These are phyloP conservation scores for Notholithocarpus densiflorus DNA, from an alignment of 306 rosid genomes.

Conservation along the genomic window DNA sequence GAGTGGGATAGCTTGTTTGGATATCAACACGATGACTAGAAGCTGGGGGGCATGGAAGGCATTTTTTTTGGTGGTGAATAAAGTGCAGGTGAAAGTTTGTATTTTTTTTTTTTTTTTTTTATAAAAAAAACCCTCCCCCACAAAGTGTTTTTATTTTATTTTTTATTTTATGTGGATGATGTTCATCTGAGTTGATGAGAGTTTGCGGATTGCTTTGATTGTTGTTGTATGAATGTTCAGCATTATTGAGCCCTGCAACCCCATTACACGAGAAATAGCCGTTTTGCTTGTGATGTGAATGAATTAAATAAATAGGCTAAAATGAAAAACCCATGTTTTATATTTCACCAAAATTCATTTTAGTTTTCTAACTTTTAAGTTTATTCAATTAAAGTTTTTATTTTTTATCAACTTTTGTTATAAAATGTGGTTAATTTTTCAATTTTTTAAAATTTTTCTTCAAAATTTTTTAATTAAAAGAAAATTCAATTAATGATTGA, in stretches of 20 bases:
- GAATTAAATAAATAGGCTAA: too few species aligned
- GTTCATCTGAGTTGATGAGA: background rate
- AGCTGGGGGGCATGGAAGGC: constrained; percentile 55
- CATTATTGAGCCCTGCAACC: background rate
- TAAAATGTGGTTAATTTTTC: too few species aligned
- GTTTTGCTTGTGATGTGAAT: background rate
- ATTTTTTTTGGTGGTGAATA: constrained; percentile 76
- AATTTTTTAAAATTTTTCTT: too few species aligned
- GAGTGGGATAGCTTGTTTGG: constrained; percentile 46
- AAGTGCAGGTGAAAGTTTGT: constrained; percentile 74
- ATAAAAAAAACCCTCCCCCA: background rate
- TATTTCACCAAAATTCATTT: background rate
- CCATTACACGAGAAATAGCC: background rate
- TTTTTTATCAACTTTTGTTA: too few species aligned
- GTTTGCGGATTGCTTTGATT: background rate
- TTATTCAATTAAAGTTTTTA: too few species aligned
- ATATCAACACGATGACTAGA: constrained; percentile 42
- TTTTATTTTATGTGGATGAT: constrained; percentile 23
- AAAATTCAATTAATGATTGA: too few species aligned
- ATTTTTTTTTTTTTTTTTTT: background rate
- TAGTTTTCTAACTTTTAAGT: too few species aligned
- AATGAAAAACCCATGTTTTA: too few species aligned
- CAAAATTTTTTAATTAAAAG: too few species aligned
- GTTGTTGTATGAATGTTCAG: background rate
- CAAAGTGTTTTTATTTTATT: background rate